Evolutionary conservation across 1,284 basidiomycete genomes (phyloP).

Genomic region (Athelia psychrophila): DNA sequence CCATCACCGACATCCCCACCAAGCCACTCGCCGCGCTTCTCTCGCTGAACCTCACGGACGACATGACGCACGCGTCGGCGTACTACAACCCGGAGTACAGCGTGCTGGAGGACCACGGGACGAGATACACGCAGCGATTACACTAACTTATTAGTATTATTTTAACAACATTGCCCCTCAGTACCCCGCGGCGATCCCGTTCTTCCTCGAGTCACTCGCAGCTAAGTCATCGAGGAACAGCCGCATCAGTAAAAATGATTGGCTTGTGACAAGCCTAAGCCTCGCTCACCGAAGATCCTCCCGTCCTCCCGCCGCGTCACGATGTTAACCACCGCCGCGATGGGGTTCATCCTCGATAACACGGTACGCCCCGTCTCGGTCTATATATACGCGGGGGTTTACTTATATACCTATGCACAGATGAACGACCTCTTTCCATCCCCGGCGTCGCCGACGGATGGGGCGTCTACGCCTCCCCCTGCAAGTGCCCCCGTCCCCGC

Average conservation of each 20-base stretch:
- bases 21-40: slow-evolving; percentile 68
- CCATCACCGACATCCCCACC: slow-evolving; percentile 62
- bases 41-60: slow-evolving; percentile 73
- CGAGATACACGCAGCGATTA: too few species aligned
- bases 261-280: not conserved
- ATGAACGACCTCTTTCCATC: slow-evolving; percentile 90
- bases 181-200: slow-evolving; percentile 80
- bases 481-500: slow-evolving; percentile 45
- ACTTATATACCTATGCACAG: slow-evolving; percentile 21
- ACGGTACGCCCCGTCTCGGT: slow-evolving; percentile 42
- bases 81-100: slow-evolving; percentile 89
- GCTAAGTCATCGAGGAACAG: slow-evolving; percentile 34
- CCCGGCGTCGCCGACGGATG: slow-evolving; percentile 82
- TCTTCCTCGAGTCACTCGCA: slow-evolving; percentile 82
- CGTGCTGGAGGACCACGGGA: slow-evolving; percentile 80
- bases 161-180: too few species aligned
- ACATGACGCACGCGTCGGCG: slow-evolving; percentile 72
- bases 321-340: slow-evolving; percentile 81
- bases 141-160: too few species aligned
- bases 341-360: slow-evolving; percentile 88
- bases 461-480: slow-evolving; percentile 83
- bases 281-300: slow-evolving; percentile 53
- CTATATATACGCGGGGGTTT: too few species aligned
- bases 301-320: slow-evolving; percentile 77
- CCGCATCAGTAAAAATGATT: slow-evolving; percentile 3